Percentiles rank a stretch among this genome's conserved stretches.
These are phyloP conservation scores for Paramyrothecium roridum DNA, from an alignment of 2,329 filamentous ascomycete genomes.

Conservation along the genomic window DNA sequence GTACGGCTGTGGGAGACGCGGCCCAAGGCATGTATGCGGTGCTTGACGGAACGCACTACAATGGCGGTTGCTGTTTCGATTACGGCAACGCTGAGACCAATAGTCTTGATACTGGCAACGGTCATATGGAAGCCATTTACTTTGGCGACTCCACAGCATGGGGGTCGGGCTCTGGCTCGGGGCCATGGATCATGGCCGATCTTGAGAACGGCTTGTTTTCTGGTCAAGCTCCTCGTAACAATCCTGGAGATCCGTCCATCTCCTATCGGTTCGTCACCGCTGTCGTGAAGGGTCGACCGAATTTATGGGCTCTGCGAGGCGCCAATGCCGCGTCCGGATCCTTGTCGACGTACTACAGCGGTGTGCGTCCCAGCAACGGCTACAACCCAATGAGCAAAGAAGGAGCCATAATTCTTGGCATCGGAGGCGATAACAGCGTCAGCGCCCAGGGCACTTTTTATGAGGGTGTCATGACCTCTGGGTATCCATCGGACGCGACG, in stretches of 20 bases:
- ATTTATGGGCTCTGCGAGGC: conserved; percentile 58
- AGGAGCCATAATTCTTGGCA: conserved; percentile 65
- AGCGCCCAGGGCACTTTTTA: conserved; percentile 61
- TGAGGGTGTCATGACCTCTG: conserved; percentile 62
- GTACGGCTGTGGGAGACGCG: conserved; percentile 51
- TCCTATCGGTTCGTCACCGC: conserved; percentile 55
- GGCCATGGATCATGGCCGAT: conserved; percentile 69
- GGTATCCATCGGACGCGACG: conserved; percentile 57
- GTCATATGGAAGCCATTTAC: conserved; percentile 69
- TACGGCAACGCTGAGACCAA: conserved; percentile 56
- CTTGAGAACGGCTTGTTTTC: conserved; percentile 66
- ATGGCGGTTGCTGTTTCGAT: conserved; percentile 54
- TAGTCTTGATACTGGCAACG: conserved; percentile 52
- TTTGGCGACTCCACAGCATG: conserved; percentile 53
- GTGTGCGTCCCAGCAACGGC: conserved; percentile 43
- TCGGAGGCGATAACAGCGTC: conserved; percentile 64
- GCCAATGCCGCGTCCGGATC: conserved; percentile 51
- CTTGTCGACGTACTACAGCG: conserved; percentile 57
- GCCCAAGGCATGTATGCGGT: conserved; percentile 60
- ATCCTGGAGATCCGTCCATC: conserved; percentile 50
- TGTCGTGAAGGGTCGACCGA: conserved; percentile 51
- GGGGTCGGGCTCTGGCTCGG: conserved; percentile 54
- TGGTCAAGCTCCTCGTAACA: conserved; percentile 40
- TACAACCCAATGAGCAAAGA: conserved; percentile 63
- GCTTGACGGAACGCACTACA: conserved; percentile 58